Evolutionary conservation across 2,329 filamentous ascomycete species (phyloP), one percentile per base, ranked within the genome.

Genomic region (Lachnellula subtilissima): DNA sequence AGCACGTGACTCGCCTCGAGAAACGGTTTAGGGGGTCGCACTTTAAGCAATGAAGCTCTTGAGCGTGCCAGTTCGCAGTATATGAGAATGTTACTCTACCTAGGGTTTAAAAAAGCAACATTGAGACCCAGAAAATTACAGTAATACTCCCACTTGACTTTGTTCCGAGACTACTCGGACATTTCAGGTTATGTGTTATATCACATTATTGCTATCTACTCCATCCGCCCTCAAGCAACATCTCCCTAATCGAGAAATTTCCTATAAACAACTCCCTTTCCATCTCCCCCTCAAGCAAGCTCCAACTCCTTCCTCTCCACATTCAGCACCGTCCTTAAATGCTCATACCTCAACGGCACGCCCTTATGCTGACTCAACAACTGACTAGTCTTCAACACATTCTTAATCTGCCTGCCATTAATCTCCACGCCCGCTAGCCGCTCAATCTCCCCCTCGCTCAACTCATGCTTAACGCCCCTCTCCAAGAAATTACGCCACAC

Each of bases 401-500:
- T 73, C 62, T 72, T 71, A 40, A 72, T 72, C 61, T 70, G 64
- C 39, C 70, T 59, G 6, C 70, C 69, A 55, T 72, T 72, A 14
- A 71, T 57, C 15, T 66, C 61, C 3, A 63, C 58, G 11, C 61
- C 42, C 0, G 62, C 57, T 14, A 69, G 39, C 7, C 9, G 53
- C 5, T 32, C 54, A 5, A 68, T 6, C 6, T 67, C 61, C 17
- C 47, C 50, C 19, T 63, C 59, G 11, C 25, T 52, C 32, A 62
- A 15, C 22, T 57, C 54, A 47, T 50, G 54, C 7, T 50, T 69
- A 66, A 64, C 28, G 12, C 57, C 50, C 25, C 48, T 47, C 43
- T 19, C 14, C n/a, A 65, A 48, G 17, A 64, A 64, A 17, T 54
- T 64, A 11, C 45, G 46, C 61, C 63, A 65, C 3, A 64, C 54